These are phyloP conservation scores for Xeromyces bisporus DNA, from an alignment of 495 filamentous ascomycete species.

Conservation along the genomic window DNA sequence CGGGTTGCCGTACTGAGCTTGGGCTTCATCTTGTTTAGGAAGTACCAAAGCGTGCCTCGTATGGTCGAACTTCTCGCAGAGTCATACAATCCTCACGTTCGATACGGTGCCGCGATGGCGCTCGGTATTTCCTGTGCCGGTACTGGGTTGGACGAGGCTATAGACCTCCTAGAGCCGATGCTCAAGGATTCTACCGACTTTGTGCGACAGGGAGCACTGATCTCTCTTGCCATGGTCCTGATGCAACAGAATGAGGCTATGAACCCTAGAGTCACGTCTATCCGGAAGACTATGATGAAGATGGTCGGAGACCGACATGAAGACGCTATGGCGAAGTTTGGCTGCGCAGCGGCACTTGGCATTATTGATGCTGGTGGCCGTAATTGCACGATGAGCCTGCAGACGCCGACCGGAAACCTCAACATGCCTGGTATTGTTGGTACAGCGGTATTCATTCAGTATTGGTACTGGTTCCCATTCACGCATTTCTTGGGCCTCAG, in stretches of 20 bases:
- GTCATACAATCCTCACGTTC: conserved; percentile 97
- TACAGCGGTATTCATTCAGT: conserved; percentile 96
- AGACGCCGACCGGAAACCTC: conserved; percentile 93
- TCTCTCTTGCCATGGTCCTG: conserved; percentile 91
- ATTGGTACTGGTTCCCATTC: conserved; percentile 99
- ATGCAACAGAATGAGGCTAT: conserved; percentile 93
- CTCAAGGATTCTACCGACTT: conserved; percentile 99
- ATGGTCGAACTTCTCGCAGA: conserved; percentile 99
- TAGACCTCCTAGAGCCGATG: conserved; percentile 96
- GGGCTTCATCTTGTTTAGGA: conserved; percentile 96
- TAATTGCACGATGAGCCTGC: conserved; percentile 94
- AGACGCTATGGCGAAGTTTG: conserved; percentile 99
- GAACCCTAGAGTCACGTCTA: conserved; percentile 73
- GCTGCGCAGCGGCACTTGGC: conserved; percentile 80
- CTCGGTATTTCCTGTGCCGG: conserved; percentile 96
- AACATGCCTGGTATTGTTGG: conserved; percentile 97
- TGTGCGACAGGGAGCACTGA: conserved; percentile 92
- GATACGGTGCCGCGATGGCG: conserved; percentile 96
- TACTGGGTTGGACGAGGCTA: conserved; percentile 90
- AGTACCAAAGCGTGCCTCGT: conserved; percentile 88
- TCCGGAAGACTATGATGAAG: conserved; percentile 75
- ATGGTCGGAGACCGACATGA: conserved; percentile 90
- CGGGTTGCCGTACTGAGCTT: conserved; percentile 95
- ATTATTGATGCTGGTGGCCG: conserved; percentile 97
- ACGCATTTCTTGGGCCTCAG: conserved; percentile 92